Conservation (phyloP, 2,329 filamentous ascomycete genomes). For the Colletotrichum spinosum region DNA sequence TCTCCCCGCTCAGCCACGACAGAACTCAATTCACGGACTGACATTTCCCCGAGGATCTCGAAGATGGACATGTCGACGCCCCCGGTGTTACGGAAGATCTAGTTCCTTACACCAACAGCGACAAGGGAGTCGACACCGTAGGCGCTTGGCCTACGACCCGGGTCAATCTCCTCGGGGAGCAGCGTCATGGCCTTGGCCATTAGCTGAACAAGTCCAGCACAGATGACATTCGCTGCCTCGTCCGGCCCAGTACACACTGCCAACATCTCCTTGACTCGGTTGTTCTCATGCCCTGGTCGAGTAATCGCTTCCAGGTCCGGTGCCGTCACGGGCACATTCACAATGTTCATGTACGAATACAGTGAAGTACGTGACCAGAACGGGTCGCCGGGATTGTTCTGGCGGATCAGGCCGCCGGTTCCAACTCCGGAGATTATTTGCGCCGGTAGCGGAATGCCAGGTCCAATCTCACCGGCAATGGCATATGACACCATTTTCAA, state of each 20-base stretch:
- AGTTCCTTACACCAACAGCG: slow-evolving; percentile 50
- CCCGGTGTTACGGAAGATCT: slow-evolving; percentile 36
- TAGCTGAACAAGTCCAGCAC: slow-evolving; percentile 52
- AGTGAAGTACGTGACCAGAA: slow-evolving; percentile 65
- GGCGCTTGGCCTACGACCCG: slow-evolving; percentile 51
- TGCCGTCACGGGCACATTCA: slow-evolving; percentile 56
- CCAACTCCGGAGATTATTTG: slow-evolving; percentile 66
- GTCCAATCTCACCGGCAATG: slow-evolving; percentile 51
- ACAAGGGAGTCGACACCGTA: slow-evolving; percentile 67
- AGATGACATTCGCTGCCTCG: slow-evolving; percentile 49
- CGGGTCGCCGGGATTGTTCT: slow-evolving; percentile 64
- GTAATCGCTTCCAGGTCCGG: slow-evolving; percentile 27
- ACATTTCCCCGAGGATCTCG: slow-evolving; percentile 34
- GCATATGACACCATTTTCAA: slow-evolving; percentile 59
- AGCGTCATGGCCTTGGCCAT: slow-evolving; percentile 59
- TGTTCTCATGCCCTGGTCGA: slow-evolving; percentile 20
- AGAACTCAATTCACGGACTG: slow-evolving; percentile 17
- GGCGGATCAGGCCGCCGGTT: slow-evolving; percentile 63
- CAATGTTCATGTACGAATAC: slow-evolving; percentile 59
- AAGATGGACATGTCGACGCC: slow-evolving; percentile 36
- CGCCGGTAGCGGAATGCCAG: slow-evolving; percentile 49
- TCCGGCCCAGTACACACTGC: slow-evolving; percentile 44
- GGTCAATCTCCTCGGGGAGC: slow-evolving; percentile 57
- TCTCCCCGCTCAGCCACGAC: slow-evolving; percentile 21
- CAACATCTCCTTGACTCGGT: slow-evolving; percentile 47